These are phyloP conservation scores for Ambrosiella beaveri DNA, from an alignment of 2,329 filamentous ascomycete species.

Conservation along the genomic window DNA sequence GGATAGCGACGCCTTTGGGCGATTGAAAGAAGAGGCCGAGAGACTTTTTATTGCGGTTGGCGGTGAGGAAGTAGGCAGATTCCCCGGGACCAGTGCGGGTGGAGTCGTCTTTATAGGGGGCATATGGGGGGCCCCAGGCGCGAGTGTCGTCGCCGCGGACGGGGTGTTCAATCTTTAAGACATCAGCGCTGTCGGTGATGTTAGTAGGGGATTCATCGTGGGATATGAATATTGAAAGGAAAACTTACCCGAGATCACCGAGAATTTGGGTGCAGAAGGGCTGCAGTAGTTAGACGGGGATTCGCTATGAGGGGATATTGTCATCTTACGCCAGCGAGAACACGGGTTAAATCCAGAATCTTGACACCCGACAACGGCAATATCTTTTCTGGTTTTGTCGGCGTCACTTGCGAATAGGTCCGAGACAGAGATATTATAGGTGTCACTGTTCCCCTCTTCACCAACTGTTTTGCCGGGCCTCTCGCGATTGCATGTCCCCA, in stretches of 20 bases:
- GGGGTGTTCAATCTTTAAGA: slow-evolving; percentile 96
- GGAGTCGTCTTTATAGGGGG: slow-evolving; percentile 49
- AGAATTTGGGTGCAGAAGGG: slow-evolving; percentile 96
- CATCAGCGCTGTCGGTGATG: slow-evolving; percentile 52
- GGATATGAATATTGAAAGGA: neutral
- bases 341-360: slow-evolving; percentile 91
- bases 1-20: slow-evolving; percentile 62
- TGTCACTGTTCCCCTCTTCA: no score
- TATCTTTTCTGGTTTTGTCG: neutral
- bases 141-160: slow-evolving; percentile 80
- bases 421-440: neutral
- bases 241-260: slow-evolving; percentile 74
- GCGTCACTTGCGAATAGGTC: neutral
- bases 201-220: neutral
- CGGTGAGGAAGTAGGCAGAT: slow-evolving; percentile 82
- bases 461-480: no score
- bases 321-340: slow-evolving; percentile 68
- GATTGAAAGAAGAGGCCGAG: slow-evolving; percentile 82
- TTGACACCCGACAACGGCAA: slow-evolving; percentile 68
- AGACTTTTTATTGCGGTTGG: slow-evolving; percentile 95
- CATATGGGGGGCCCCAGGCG: slow-evolving; percentile 93
- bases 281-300: slow-evolving; percentile 27
- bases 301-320: neutral
- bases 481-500: no score
- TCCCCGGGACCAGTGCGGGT: slow-evolving; percentile 58